Evolutionary conservation across 805 yeast species (phyloP), one percentile per base, ranked within the genome.

Genomic region (Schwanniomyces occidentalis): DNA sequence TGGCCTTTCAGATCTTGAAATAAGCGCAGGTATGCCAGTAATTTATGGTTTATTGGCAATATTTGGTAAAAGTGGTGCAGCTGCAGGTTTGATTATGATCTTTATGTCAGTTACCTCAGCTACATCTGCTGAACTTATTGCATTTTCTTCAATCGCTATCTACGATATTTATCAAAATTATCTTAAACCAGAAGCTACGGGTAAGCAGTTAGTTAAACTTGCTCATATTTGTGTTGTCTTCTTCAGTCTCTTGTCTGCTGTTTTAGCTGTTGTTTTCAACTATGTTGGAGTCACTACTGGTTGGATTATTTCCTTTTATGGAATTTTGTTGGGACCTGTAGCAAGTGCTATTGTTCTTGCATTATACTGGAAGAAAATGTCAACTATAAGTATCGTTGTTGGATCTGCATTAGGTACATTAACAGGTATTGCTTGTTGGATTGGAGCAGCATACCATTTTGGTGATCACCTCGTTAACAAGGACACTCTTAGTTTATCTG

Each of bases 21-120:
- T 52, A 10, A 38, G 43, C 19, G 44, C 51, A 26, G 60, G 58
- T 4, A 34, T 54, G 23, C 52, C 52, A 4, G 44, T 46, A 2
- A 49, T 51, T 21, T 49, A 48, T 25, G 52, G 51, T 8, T 45
- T 48, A 15, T 34, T 45, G 7, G 42, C 49, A 16, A 35, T 55
- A 16, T 42, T 54, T 45, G 61, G 61, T n/a, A 54, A 54, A 34
- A 31, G 46, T 14, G 61, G 61, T 16, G 44, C 56, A 12, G 59
- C 56, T 4, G 48, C 50, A 44, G 49, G 51, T 8, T 35, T 65
- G 13, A 58, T 60, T 34, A 44, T 56, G 58, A 40, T 65, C 4
- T 68, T 67, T 54, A 45, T 66, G 24, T 62, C 71, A 1, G 71
- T 65, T 3, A 64, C 71, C 5, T 62, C 71, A 2, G 62, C 73